A percentile compares a stretch with the other conserved stretches of the same genome.
Conservation (phyloP, 129 eudicot genomes). For the Pittosporum tobira region DNA sequence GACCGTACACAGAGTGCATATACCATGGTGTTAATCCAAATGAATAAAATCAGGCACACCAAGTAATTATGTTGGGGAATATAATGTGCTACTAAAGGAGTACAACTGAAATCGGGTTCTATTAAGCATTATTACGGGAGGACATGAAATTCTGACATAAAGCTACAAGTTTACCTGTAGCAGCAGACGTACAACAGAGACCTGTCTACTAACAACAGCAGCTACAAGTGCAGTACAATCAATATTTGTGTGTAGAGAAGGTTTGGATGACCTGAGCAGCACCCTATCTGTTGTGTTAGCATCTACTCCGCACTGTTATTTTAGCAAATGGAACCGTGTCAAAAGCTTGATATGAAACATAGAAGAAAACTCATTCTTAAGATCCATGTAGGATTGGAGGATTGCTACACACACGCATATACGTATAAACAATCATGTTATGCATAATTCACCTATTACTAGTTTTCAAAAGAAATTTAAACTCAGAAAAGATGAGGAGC, state of each 20-base stretch:
- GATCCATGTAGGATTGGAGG: too few relatives aligned
- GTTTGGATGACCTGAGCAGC: conserved; percentile 81
- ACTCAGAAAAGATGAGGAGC: too few relatives aligned
- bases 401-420: too few relatives aligned
- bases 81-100: too few relatives aligned
- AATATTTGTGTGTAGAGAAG: conserved; percentile 62
- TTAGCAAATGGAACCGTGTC: conserved; percentile 3
- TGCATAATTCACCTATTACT: too few relatives aligned
- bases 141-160: conserved; percentile 3
- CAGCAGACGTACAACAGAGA: conserved; percentile 45
- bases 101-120: too few relatives aligned
- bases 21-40: too few relatives aligned
- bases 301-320: conserved; percentile 65
- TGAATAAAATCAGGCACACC: too few relatives aligned
- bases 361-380: neutral
- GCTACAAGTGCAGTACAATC: conserved; percentile 77
- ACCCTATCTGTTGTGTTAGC: conserved; percentile 60
- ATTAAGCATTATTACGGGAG: neutral
- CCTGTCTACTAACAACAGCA: conserved; percentile 63
- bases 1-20: too few relatives aligned
- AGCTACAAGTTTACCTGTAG: conserved; percentile 33
- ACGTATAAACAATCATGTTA: too few relatives aligned
- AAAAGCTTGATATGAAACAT: neutral
- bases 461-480: too few relatives aligned
- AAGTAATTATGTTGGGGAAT: too few relatives aligned